Percentiles rank a stretch among this genome's conserved stretches.
Evolutionary conservation across 768 basidiomycete genomes (phyloP).

Genomic region (Roridomyces roridus): DNA sequence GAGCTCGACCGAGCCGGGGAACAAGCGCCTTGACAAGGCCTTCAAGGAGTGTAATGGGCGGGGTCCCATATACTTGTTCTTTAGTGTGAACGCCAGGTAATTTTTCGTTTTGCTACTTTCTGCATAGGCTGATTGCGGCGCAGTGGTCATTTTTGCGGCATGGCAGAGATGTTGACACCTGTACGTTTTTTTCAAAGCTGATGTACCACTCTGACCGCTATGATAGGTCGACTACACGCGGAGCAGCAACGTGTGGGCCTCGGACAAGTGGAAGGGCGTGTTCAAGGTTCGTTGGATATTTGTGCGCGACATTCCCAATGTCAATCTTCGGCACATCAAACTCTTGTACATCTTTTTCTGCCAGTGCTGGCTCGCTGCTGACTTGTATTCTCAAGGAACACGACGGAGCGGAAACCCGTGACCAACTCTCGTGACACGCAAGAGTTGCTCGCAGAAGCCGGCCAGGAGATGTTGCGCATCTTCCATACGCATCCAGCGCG

Average conservation of each 20-base stretch:
- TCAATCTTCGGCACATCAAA: constrained; percentile 87
- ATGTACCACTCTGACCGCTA: not conserved
- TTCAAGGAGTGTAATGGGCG: constrained; percentile 93
- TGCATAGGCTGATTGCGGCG: constrained; percentile 1
- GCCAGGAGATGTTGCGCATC: constrained; percentile 95
- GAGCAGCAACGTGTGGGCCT: constrained; percentile 97
- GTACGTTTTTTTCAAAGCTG: constrained; percentile 46
- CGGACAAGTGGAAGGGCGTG: constrained; percentile 99
- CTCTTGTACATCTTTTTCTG: not conserved
- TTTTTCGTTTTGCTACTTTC: not conserved
- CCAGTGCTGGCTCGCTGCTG: constrained; percentile 18
- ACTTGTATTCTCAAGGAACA: constrained; percentile 66
- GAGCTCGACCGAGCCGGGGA: constrained; percentile 97
- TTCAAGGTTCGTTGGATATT: constrained; percentile 99
- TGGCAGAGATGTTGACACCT: constrained; percentile 97
- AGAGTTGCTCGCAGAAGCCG: constrained; percentile 94
- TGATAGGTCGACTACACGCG: constrained; percentile 86
- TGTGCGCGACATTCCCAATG: constrained; percentile 93
- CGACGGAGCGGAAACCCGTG: constrained; percentile 97
- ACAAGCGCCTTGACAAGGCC: constrained; percentile 96
- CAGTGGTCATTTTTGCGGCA: constrained; percentile 97
- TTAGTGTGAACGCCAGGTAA: constrained; percentile 93
- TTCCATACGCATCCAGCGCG: constrained; percentile 93
- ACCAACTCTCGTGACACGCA: constrained; percentile 99
- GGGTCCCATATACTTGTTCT: constrained; percentile 97